A percentile compares a stretch with the other conserved stretches of the same genome.
These are phyloP conservation scores for Hypoxylon sp. DNA, from an alignment of 2,329 filamentous ascomycete species.

Conservation along the genomic window DNA sequence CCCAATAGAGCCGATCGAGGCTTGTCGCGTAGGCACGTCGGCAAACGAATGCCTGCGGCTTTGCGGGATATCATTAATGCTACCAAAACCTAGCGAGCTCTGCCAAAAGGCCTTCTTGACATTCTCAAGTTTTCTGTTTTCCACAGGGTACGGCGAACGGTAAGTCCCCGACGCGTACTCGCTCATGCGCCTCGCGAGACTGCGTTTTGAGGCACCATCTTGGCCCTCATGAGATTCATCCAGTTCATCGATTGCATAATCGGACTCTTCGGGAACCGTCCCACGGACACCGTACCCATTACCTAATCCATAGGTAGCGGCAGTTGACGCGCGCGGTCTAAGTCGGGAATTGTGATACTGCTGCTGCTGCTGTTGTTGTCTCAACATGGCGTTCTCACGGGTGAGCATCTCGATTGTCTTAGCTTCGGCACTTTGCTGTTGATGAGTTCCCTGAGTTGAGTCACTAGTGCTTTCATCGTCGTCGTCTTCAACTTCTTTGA, in stretches of 20 bases:
- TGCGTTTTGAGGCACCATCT: slow-evolving; percentile 63
- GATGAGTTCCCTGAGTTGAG: slow-evolving; percentile 67
- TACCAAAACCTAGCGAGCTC: slow-evolving; percentile 76
- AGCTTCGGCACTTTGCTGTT: slow-evolving; percentile 68
- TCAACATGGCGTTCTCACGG: slow-evolving; percentile 74
- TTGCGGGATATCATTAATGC: slow-evolving; percentile 74
- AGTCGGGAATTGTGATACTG: slow-evolving; percentile 69
- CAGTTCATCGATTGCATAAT: slow-evolving; percentile 80
- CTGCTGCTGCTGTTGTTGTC: slow-evolving; percentile 69
- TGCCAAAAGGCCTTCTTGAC: slow-evolving; percentile 80
- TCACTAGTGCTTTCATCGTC: slow-evolving; percentile 70
- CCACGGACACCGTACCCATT: slow-evolving; percentile 73
- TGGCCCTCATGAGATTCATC: slow-evolving; percentile 73
- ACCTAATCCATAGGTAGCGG: slow-evolving; percentile 66
- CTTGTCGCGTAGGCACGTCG: slow-evolving; percentile 75
- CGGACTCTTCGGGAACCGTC: slow-evolving; percentile 74
- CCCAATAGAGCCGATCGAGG: slow-evolving; percentile 72
- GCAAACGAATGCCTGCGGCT: slow-evolving; percentile 87
- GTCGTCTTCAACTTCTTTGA: slow-evolving; percentile 79
- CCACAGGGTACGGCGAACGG: slow-evolving; percentile 66
- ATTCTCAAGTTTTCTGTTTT: slow-evolving; percentile 74
- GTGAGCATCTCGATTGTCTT: slow-evolving; percentile 75
- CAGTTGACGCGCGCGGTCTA: slow-evolving; percentile 71
- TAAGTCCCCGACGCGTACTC: slow-evolving; percentile 66
- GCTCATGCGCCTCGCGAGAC: slow-evolving; percentile 68